Conservation (phyloP, 1,284 basidiomycete species). For the Microbotryum violaceum region DNA sequence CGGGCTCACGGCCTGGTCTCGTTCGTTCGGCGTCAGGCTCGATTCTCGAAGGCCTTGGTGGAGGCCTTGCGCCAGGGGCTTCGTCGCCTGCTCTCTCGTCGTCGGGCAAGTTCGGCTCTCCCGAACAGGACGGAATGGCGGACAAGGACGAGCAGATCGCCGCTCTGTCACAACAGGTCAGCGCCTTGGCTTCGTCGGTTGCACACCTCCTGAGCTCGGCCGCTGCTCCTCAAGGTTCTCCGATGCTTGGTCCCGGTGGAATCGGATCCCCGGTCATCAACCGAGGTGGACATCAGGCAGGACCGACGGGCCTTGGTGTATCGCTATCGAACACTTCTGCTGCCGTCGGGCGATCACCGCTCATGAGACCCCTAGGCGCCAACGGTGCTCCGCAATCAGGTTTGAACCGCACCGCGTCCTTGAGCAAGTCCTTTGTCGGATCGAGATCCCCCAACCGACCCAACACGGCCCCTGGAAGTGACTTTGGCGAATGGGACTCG, state of each 20-base stretch:
- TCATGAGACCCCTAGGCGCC: too few relatives aligned
- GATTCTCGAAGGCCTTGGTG: too few relatives aligned
- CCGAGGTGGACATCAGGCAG: too few relatives aligned
- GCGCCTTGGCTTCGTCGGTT: conserved; percentile 19
- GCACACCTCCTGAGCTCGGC: conserved; percentile 15
- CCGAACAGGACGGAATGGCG: conserved; percentile 1
- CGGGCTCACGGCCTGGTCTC: not conserved
- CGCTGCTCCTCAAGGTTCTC: not conserved
- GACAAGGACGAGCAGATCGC: conserved; percentile 29
- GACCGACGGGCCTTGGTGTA: not conserved
- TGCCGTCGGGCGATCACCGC: not conserved
- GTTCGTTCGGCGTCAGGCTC: conserved; percentile 1
- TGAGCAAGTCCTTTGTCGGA: not conserved
- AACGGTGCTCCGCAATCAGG: not conserved
- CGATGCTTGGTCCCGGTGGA: too few relatives aligned
- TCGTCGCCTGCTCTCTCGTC: conserved; percentile 5
- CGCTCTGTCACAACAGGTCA: conserved; percentile 25
- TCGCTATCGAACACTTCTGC: not conserved
- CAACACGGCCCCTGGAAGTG: not conserved
- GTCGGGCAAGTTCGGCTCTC: conserved; percentile 1
- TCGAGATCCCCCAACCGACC: not conserved
- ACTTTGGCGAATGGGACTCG: not conserved
- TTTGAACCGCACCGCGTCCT: conserved; percentile 11
- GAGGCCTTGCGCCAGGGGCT: not conserved
- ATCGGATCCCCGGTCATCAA: too few relatives aligned